These are phyloP conservation scores for Parietaria judaica DNA, from an alignment of 306 rosid species.

Conservation along the genomic window DNA sequence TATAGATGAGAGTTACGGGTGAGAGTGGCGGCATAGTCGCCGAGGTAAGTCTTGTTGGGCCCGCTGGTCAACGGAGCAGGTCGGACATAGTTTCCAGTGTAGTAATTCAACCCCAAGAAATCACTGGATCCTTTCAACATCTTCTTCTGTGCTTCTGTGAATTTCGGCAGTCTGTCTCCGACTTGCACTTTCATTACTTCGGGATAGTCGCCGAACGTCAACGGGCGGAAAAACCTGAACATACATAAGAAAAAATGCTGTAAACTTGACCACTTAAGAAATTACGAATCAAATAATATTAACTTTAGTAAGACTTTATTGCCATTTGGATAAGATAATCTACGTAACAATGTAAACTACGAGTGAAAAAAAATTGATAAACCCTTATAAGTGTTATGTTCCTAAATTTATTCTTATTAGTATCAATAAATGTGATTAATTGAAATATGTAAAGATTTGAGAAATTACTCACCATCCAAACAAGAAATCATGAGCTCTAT, in stretches of 20 bases:
- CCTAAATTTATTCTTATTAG: too few relatives aligned
- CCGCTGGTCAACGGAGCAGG: background rate
- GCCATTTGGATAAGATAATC: too few relatives aligned
- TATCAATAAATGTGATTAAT: background rate
- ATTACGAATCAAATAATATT: too few relatives aligned
- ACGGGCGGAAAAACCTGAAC: slow-evolving; percentile 19
- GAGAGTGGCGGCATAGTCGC: slow-evolving; percentile 3
- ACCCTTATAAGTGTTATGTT: too few relatives aligned
- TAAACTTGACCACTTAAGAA: too few relatives aligned
- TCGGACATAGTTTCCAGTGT: slow-evolving; percentile 21
- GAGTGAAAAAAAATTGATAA: too few relatives aligned
- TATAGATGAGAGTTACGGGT: background rate
- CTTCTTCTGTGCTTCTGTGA: slow-evolving; percentile 12
- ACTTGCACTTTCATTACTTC: slow-evolving; percentile 7
- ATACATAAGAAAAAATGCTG: too few relatives aligned
- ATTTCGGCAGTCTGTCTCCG: slow-evolving; percentile 24
- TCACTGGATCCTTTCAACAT: slow-evolving; percentile 17
- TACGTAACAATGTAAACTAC: too few relatives aligned
- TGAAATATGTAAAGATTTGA: background rate
- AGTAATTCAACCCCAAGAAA: slow-evolving; percentile 27
- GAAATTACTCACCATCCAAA: slow-evolving; percentile 35
- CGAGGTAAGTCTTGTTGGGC: background rate
- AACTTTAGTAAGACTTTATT: too few relatives aligned
- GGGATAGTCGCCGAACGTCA: slow-evolving; percentile 24
- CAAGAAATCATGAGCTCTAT: slow-evolving; percentile 27